These are phyloP conservation scores for Lactifluus piperatus DNA, from an alignment of 768 basidiomycete genomes.

Conservation along the genomic window DNA sequence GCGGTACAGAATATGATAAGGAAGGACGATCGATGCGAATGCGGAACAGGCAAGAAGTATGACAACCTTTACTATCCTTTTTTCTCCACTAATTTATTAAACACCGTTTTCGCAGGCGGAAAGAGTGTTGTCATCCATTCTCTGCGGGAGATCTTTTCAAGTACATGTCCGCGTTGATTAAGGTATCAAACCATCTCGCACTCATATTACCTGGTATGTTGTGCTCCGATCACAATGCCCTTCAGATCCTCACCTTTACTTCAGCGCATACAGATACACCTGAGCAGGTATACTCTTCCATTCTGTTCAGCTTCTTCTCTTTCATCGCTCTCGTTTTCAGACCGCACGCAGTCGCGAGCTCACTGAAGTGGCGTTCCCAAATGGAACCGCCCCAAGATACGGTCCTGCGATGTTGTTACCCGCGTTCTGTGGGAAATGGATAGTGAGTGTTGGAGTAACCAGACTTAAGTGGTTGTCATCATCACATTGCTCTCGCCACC, in stretches of 20 bases:
- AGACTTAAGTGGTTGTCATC: not conserved
- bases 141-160: conserved; percentile 53
- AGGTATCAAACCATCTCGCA: conserved; percentile 81
- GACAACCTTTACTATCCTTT: conserved; percentile 11
- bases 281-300: conserved; percentile 45
- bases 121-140: conserved; percentile 45
- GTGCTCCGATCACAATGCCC: not conserved
- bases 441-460: conserved; percentile 35
- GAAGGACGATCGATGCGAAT: conserved; percentile 66
- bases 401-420: conserved; percentile 54
- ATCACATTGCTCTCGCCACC: not conserved
- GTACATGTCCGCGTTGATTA: conserved; percentile 75
- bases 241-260: not conserved
- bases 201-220: conserved; percentile 71
- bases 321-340: conserved; percentile 20
- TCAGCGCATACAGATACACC: conserved; percentile 58
- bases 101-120: conserved; percentile 38
- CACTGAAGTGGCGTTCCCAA: conserved; percentile 55
- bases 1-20: conserved; percentile 63
- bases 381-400: conserved; percentile 46
- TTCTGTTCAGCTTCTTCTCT: not conserved
- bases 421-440: conserved; percentile 79
- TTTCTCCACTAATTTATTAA: conserved; percentile 8
- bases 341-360: conserved; percentile 52
- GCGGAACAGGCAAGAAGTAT: conserved; percentile 52